Evolutionary conservation across 345 rosid genomes (phyloP), one percentile per base, ranked within the genome.

Genomic region (Rhizophora mangle): DNA sequence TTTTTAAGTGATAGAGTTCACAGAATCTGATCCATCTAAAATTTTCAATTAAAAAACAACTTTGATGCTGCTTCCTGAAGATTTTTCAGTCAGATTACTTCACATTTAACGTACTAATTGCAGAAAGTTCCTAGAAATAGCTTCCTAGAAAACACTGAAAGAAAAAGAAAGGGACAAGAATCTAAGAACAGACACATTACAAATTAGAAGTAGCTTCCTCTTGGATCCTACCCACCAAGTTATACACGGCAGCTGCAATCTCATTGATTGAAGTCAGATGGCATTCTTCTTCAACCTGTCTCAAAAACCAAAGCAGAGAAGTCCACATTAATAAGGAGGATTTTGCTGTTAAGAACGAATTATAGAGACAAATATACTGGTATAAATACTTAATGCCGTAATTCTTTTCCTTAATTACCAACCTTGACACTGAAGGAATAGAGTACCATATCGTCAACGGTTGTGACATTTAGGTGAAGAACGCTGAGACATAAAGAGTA

Each of bases 381-480:
- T 43, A 43, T 43, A 43, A 43, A 43, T 43, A 15, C 16, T 43
- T 43, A 43, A 43, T 13, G 49, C 6, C 5, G 6, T 22, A 10
- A 22, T 22, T 55, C 2, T 22, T 55, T 55, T 55, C 30, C 6
- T 22, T 22, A 21, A 10, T 7, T 8, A 30, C 68, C 15, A 57
- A 88, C 96, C 96, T 83, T 85, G 60, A 83, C 82, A 43, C 80
- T 83, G 58, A 88, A 76, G 62, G 88, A 80, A 79, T 82, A 82
- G 43, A 91, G 82, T 63, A 81, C 82, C 84, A 71, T 76, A 19
- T 80, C 71, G 58, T 64, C 80, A 57, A 70, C 73, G 57, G 86
- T 72, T 32, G 89, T 81, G 79, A 86, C 79, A 70, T 81, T 88
- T 55, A 88, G 84, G 75, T 88, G 92, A 71, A 88, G 82, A 60